Evolutionary conservation across 345 rosid genomes (phyloP).

Genomic region (Eucalyptus grandis): DNA sequence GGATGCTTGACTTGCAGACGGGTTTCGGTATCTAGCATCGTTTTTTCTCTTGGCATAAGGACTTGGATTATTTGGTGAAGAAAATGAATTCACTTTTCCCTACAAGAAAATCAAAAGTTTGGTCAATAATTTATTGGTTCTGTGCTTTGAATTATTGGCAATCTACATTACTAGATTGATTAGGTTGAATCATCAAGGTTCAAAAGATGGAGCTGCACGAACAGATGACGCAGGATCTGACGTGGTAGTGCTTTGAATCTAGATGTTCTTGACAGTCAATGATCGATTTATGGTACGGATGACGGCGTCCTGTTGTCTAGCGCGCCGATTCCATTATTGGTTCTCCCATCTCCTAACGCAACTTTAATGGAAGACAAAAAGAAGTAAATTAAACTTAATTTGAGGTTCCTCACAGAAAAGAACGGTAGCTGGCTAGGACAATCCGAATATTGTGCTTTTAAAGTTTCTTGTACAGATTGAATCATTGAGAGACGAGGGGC

Average conservation of each 20-base stretch:
- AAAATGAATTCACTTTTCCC: background rate
- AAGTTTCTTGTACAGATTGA: background rate
- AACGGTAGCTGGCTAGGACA: background rate
- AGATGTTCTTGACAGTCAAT: background rate
- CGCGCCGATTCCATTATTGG: background rate
- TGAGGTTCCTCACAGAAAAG: background rate
- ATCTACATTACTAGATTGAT: background rate
- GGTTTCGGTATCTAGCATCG: background rate
- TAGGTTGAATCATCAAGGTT: background rate
- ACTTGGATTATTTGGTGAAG: background rate
- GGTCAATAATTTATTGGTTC: background rate
- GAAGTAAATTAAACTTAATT: background rate
- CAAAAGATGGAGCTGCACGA: background rate
- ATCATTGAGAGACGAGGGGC: background rate
- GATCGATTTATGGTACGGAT: background rate
- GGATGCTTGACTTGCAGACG: background rate
- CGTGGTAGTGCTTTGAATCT: background rate
- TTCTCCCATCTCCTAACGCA: background rate
- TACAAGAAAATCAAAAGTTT: background rate
- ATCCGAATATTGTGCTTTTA: background rate
- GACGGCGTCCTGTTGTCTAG: background rate
- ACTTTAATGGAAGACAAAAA: background rate
- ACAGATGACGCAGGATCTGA: background rate
- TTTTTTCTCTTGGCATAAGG: background rate
- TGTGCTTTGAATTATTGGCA: background rate